Evolutionary conservation across 2,329 filamentous ascomycete species (phyloP).

Genomic region (Sporothrix brunneoviolacea): DNA sequence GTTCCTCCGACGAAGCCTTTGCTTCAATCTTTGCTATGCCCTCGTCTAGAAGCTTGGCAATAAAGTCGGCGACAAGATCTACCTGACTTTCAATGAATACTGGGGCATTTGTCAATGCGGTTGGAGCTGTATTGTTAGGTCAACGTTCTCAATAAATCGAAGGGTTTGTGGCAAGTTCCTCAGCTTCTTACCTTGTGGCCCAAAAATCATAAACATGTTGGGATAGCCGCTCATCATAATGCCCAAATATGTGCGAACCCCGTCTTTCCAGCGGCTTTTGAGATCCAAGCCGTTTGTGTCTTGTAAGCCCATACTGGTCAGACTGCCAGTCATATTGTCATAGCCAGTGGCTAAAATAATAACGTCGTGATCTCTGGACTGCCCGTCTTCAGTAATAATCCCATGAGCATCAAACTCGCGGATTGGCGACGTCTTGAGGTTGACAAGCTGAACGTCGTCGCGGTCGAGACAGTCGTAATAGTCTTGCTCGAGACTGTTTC

Average conservation of each 20-base stretch:
- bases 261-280: conserved; percentile 26
- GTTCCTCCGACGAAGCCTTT: conserved; percentile 6
- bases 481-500: conserved; percentile 38
- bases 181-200: conserved; percentile 10
- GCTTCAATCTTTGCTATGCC: conserved; percentile 17
- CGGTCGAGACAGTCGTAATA: conserved; percentile 45
- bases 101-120: conserved; percentile 19
- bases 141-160: background rate
- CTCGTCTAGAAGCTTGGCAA: conserved; percentile 12
- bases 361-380: conserved; percentile 30
- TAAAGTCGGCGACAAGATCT: conserved; percentile 16
- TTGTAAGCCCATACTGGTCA: conserved; percentile 24
- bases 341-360: conserved; percentile 30
- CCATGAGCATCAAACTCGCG: conserved; percentile 31
- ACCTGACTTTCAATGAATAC: conserved; percentile 16
- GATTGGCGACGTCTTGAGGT: conserved; percentile 37
- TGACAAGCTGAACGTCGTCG: conserved; percentile 38
- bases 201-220: conserved; percentile 17
- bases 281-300: conserved; percentile 24
- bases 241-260: conserved; percentile 25
- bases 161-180: background rate
- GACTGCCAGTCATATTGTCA: conserved; percentile 27
- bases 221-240: conserved; percentile 16
- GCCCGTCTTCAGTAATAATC: conserved; percentile 32
- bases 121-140: conserved; percentile 12